Base-by-base conservation (phyloP, 73 alveolate species). In the Effrenium voratum region DNA sequence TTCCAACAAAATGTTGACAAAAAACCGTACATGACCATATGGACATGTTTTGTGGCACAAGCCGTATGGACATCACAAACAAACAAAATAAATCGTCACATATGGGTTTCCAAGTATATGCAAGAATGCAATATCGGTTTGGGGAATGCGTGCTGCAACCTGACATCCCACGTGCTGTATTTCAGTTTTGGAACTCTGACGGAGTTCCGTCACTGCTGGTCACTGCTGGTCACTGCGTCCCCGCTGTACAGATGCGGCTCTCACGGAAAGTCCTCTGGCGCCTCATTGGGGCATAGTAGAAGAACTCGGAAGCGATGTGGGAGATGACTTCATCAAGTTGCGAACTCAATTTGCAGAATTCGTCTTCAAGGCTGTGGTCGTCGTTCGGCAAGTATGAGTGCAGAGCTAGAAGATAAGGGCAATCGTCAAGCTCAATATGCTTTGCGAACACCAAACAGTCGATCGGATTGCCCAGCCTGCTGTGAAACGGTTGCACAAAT, bases 241-340 rank as follows among this genome's bases (percentile, higher is more conserved):
- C n/a, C n/a, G n/a, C n/a, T n/a, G n/a, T n/a, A n/a, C n/a, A n/a
- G 82, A 72, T 12, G 82, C n/a, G n/a, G 49, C 40, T 2, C n/a
- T 45, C 38, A 5, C 85, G 57, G 57, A 75, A 40, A 40, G 66
- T 79, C 50, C 90, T 79, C 84, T 87, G 95, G 16, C 95, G 60
- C 83, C 95, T 83, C 95, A 87, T 87, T 22, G 85, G 95, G 84
- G 95, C 95, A 38, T 63, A 87, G 73, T 87, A 87, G 95, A 87
- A 87, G 75, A 87, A 87, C 38, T 87, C 95, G n/a, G 95, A 60
- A 22, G 95, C 95, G 66, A 87, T 60, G 52, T 87, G 85, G 36
- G 95, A 43, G 49, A 87, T 87, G 72, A 87, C 95, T 28, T 28
- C 95, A 72, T 87, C 95, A 47, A 87, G 46, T 28, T 49, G 57